Evolutionary conservation across 306 rosid genomes (phyloP).

Genomic region (Arachis hypogaea): DNA sequence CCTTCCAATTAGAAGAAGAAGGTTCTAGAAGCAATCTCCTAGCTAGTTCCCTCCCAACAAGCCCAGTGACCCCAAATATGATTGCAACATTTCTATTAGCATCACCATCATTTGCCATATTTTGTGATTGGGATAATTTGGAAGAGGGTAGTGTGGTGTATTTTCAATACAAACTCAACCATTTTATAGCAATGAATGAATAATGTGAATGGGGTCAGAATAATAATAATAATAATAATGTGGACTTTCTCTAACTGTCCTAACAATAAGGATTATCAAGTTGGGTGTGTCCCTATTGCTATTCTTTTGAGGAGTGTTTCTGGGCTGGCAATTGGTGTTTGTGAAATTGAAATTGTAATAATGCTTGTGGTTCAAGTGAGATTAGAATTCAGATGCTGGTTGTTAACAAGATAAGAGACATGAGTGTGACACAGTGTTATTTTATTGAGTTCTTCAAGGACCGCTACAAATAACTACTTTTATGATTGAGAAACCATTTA

Average conservation of each 20-base stretch:
- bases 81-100: slow-evolving; percentile 57
- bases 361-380: slow-evolving; percentile 40
- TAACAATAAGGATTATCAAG: slow-evolving; percentile 27
- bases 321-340: slow-evolving; percentile 42
- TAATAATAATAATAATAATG: slow-evolving; percentile 14
- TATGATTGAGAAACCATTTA: background rate
- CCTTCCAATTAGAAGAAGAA: slow-evolving; percentile 60
- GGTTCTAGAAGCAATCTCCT: slow-evolving; percentile 48
- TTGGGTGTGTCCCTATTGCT: slow-evolving; percentile 18
- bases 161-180: slow-evolving; percentile 41
- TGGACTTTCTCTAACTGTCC: slow-evolving; percentile 36
- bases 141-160: background rate
- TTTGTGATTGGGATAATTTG: background rate
- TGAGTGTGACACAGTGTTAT: slow-evolving; percentile 25
- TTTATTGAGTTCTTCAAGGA: slow-evolving; percentile 44
- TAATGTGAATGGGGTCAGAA: slow-evolving; percentile 30
- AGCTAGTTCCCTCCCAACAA: slow-evolving; percentile 80
- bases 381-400: slow-evolving; percentile 37
- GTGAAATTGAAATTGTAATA: slow-evolving; percentile 9
- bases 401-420: slow-evolving; percentile 51
- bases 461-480: slow-evolving; percentile 44
- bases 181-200: slow-evolving; percentile 41
- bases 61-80: slow-evolving; percentile 87
- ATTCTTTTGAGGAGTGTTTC: slow-evolving; percentile 55
- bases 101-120: slow-evolving; percentile 25